Conservation (phyloP, 192 early-diverging fungal genomes). For the Mortierella hygrophila region DNA sequence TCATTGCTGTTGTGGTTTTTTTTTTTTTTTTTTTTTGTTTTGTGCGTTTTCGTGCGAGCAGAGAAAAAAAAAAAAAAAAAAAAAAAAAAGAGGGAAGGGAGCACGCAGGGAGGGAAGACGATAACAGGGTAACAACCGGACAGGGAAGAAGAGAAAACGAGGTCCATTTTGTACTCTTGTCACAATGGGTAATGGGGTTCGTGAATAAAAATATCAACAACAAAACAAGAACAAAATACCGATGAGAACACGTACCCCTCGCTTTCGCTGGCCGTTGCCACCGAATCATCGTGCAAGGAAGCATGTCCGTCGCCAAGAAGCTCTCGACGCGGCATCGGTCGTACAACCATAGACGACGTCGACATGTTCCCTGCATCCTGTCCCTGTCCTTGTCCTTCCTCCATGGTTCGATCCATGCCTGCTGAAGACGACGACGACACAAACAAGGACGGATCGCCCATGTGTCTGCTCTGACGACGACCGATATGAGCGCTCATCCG, state of each 20-base stretch:
- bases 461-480: background rate
- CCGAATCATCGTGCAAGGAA: slow-evolving; percentile 24
- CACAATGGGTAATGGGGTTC: slow-evolving; percentile 2
- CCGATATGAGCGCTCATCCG: slow-evolving; percentile 2
- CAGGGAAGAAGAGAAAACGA: background rate
- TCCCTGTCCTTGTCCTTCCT: background rate
- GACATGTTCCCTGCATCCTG: slow-evolving; percentile 1
- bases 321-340: slow-evolving; percentile 27
- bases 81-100: background rate
- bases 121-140: background rate
- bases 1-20: background rate
- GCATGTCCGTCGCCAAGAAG: background rate
- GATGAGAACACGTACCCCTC: slow-evolving; percentile 31
- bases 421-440: background rate
- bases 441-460: background rate
- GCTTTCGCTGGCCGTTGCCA: slow-evolving; percentile 33
- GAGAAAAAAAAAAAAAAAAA: background rate
- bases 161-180: slow-evolving; percentile 8
- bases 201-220: slow-evolving; percentile 16
- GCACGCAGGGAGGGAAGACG: background rate
- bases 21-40: too few species aligned
- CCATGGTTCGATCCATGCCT: slow-evolving; percentile 3
- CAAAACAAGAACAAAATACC: slow-evolving; percentile 5
- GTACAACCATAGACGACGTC: slow-evolving; percentile 12
- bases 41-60: background rate